A percentile compares a stretch with the other conserved stretches of the same genome.
Conservation (phyloP, 1,284 basidiomycete species). For the Omphalotus olearius region DNA sequence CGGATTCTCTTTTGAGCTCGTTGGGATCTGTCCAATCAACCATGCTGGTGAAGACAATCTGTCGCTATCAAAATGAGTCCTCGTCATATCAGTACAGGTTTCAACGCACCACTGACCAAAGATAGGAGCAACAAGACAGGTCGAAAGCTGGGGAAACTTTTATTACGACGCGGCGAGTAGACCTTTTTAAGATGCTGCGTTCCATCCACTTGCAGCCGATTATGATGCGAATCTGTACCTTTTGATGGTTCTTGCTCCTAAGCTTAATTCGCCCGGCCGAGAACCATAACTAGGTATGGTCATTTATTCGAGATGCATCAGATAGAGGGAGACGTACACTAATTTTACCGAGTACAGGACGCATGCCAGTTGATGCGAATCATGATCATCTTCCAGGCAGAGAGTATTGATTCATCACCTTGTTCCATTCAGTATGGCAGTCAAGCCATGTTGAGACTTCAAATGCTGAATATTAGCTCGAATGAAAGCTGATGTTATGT, state of each 20-base stretch:
- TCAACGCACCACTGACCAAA: neutral
- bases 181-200: conserved; percentile 5
- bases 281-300: neutral
- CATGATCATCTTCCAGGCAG: too few species aligned
- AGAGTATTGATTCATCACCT: too few species aligned
- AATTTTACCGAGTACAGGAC: too few species aligned
- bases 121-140: neutral
- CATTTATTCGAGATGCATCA: neutral
- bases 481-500: too few species aligned
- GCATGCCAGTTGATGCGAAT: too few species aligned
- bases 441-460: too few species aligned
- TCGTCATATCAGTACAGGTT: too few species aligned
- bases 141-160: neutral
- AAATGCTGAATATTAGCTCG: too few species aligned
- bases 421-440: too few species aligned
- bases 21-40: conserved; percentile 51
- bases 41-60: conserved; percentile 26
- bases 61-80: neutral
- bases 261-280: conserved; percentile 7
- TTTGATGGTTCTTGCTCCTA: neutral
- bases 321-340: neutral
- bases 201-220: neutral
- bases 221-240: conserved; percentile 4
- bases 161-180: neutral
- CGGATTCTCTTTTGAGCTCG: conserved; percentile 43